phyloP scores from a whole-genome alignment of 75 land plant genomes.

The Pinus tabuliformis region DNA sequence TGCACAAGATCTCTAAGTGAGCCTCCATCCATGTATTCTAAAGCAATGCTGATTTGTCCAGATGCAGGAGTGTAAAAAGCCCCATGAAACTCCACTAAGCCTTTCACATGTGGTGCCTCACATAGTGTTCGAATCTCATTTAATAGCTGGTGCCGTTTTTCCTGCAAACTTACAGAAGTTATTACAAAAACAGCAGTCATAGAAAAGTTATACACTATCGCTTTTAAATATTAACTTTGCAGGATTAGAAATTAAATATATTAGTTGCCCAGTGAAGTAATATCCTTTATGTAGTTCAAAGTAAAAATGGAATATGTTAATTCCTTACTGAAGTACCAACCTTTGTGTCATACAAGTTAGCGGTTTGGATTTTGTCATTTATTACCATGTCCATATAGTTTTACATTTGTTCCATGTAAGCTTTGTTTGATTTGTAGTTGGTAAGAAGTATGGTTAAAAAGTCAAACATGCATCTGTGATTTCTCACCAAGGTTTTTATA shows the following conservation, averaged over 20 bases:
- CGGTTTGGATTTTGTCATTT: not conserved
- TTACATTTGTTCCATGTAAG: too few relatives aligned
- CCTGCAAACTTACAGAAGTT: constrained; percentile 35
- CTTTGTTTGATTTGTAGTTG: too few relatives aligned
- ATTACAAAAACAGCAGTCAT: not conserved
- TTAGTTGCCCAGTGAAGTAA: not conserved
- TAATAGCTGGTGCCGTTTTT: constrained; percentile 91
- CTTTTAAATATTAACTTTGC: not conserved
- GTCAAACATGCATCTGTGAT: not conserved
- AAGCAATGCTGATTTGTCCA: constrained; percentile 95
- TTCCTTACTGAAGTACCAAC: not conserved
- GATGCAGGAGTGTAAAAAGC: constrained; percentile 97
- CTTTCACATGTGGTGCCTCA: constrained; percentile 83
- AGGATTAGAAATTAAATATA: not conserved
- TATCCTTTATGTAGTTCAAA: not conserved
- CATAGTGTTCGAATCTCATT: constrained; percentile 94
- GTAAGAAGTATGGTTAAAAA: too few relatives aligned
- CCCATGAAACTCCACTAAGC: constrained; percentile 95
- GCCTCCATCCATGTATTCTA: constrained; percentile 98
- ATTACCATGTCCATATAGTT: too few relatives aligned
- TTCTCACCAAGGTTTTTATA: not conserved
- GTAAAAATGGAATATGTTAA: not conserved
- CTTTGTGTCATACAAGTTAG: not conserved
- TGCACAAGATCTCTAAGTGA: constrained; percentile 83
- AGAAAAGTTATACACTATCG: not conserved